These are phyloP conservation scores for Angophora floribunda DNA, from an alignment of 345 rosid genomes.

Conservation along the genomic window DNA sequence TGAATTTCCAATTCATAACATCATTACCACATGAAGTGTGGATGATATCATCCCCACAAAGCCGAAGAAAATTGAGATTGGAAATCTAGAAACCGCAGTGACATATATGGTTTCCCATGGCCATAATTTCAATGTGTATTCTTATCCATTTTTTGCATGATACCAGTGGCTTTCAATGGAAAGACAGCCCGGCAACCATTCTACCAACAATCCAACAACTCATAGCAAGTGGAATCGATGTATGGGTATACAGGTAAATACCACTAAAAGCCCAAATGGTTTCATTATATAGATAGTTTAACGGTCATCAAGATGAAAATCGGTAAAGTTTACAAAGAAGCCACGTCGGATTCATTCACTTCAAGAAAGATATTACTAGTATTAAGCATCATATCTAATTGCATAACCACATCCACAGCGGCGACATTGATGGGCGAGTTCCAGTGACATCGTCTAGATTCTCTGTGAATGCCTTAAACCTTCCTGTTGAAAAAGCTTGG, in stretches of 20 bases:
- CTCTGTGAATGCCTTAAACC: conserved; percentile 18
- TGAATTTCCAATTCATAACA: background rate
- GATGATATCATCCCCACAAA: background rate
- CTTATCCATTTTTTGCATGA: background rate
- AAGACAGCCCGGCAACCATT: conserved; percentile 15
- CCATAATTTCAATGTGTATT: background rate
- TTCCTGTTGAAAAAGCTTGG: conserved; percentile 23
- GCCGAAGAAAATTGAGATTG: background rate
- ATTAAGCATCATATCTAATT: background rate
- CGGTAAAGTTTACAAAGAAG: background rate
- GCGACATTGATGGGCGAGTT: conserved; percentile 26
- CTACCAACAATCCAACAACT: conserved; percentile 25
- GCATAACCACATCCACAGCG: conserved; percentile 14
- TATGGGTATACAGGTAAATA: conserved; percentile 40
- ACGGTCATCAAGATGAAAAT: background rate
- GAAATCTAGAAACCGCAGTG: background rate
- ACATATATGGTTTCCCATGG: background rate
- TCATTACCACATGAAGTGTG: background rate
- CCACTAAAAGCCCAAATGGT: background rate
- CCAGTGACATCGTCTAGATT: conserved; percentile 34
- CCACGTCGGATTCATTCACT: background rate
- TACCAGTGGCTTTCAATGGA: conserved; percentile 10
- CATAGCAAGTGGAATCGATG: conserved; percentile 14
- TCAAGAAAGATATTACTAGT: background rate
- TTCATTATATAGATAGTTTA: background rate